phyloP scores from a whole-genome alignment of 306 rosid genomes.

The Ceratonia siliqua region DNA sequence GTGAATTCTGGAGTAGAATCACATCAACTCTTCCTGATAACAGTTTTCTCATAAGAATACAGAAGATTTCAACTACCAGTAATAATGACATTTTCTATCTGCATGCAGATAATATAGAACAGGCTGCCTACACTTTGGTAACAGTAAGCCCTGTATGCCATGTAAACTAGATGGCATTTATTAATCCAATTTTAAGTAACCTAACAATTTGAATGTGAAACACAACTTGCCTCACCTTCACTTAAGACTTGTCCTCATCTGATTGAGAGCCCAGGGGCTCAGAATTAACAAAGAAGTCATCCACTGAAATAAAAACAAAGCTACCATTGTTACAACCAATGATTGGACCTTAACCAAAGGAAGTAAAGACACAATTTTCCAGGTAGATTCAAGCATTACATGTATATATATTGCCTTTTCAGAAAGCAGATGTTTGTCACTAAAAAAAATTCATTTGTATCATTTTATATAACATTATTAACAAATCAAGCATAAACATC shows the following conservation, averaged over 20 bases:
- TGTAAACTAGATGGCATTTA: conserved; percentile 29
- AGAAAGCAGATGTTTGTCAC: background rate
- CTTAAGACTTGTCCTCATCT: conserved; percentile 66
- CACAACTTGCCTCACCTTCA: conserved; percentile 26
- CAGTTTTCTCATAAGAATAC: conserved; percentile 18
- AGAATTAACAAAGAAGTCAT: conserved; percentile 78
- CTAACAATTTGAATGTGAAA: conserved; percentile 36
- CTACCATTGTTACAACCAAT: conserved; percentile 25
- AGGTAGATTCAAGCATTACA: background rate
- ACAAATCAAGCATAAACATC: conserved; percentile 13
- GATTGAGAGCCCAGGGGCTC: conserved; percentile 63
- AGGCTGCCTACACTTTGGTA: conserved; percentile 31
- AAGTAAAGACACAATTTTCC: background rate
- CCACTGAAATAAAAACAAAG: conserved; percentile 54
- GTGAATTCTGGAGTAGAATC: background rate
- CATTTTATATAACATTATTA: background rate
- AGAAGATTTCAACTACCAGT: conserved; percentile 20
- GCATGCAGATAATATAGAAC: conserved; percentile 33
- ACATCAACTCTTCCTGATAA: conserved; percentile 19
- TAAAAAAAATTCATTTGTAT: background rate
- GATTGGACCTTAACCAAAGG: background rate
- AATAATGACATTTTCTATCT: conserved; percentile 33
- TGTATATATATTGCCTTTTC: background rate
- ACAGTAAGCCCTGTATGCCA: conserved; percentile 31
- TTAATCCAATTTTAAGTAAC: conserved; percentile 32